Base-by-base conservation (phyloP, 495 filamentous ascomycete genomes). In the Lepidopterella palustris region DNA sequence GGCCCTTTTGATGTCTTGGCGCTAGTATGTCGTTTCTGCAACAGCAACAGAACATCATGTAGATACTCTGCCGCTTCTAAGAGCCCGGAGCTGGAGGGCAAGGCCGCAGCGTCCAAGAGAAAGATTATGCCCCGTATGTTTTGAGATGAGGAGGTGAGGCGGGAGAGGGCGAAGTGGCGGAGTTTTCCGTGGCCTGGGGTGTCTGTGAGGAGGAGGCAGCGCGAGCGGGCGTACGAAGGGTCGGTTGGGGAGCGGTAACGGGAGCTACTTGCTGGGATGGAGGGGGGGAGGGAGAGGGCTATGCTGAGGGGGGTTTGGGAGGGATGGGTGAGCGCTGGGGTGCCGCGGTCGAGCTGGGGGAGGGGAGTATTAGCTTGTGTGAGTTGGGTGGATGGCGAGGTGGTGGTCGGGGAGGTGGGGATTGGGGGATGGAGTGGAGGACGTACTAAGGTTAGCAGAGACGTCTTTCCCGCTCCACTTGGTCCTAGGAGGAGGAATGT, bases 131-230 rank as follows among this genome's bases (percentile, higher is more conserved):
- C 90, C 39, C 84, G 82, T 24, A 92, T 73, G 57, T 72, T 20
- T 73, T 24, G 15, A 13, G 76, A 51, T 77, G 70, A 58, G 20
- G 69, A 67, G 53, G 67, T 71, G 71, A 81, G 66, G 25, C 59
- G 55, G 29, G 57, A 21, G 35, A 66, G 40, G 11, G 72, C 71
- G 45, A 68, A 67, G 60, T 80, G 78, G 49, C 93, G 89, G 6
- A 97, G 83, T 71, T 98, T 98, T 53, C 90, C 91, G 78, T 97
- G 93, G 55, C 92, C 92, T 0, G 92, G 92, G 3, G 93, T 97
- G 76, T 98, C 92, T 68, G 83, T 73, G 25, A 97, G 74, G 50
- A 88, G 78, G 73, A 96, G 92, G 53, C 80, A 83, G 60, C 85
- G 80, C 60, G 81, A 78, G n/a, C 82, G 73, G 54, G 80, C 76